Evolutionary conservation across 306 rosid genomes (phyloP).

Genomic region (Trifolium dubium): DNA sequence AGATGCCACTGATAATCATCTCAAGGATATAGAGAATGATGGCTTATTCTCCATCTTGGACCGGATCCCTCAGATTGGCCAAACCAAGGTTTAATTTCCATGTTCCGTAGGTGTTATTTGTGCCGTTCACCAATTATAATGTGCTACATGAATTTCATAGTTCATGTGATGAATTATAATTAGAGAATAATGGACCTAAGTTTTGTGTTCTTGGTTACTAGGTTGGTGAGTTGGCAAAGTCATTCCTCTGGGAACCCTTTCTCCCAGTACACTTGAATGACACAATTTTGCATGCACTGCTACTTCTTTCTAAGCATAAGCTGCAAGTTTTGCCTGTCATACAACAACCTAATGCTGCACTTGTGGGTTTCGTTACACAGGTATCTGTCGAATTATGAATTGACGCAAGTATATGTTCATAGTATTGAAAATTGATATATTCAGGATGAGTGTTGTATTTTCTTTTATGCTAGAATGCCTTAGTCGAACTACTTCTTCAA

Average conservation of each 20-base stretch:
- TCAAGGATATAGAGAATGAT: slow-evolving; percentile 22
- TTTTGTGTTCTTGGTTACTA: slow-evolving; percentile 19
- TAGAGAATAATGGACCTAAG: background rate
- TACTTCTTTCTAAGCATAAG: slow-evolving; percentile 67
- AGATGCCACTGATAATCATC: background rate
- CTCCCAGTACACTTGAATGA: slow-evolving; percentile 62
- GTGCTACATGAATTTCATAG: background rate
- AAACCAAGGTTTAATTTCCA: slow-evolving; percentile 57
- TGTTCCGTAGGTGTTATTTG: background rate
- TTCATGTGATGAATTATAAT: background rate
- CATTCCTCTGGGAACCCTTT: slow-evolving; percentile 70
- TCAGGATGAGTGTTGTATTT: slow-evolving; percentile 25
- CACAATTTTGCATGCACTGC: slow-evolving; percentile 64
- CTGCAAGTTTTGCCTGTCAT: slow-evolving; percentile 64
- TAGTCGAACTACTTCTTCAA: slow-evolving; percentile 63
- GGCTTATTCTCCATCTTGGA: slow-evolving; percentile 54
- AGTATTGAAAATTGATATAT: background rate
- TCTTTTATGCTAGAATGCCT: slow-evolving; percentile 55
- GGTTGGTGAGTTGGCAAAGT: slow-evolving; percentile 71
- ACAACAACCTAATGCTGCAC: slow-evolving; percentile 46
- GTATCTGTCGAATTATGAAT: slow-evolving; percentile 44
- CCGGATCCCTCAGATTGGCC: slow-evolving; percentile 60
- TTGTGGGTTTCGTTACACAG: slow-evolving; percentile 65
- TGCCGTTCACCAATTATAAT: too few species aligned
- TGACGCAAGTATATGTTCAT: background rate